Evolutionary conservation across 345 rosid species (phyloP).

Genomic region (Trapa bicornis): DNA sequence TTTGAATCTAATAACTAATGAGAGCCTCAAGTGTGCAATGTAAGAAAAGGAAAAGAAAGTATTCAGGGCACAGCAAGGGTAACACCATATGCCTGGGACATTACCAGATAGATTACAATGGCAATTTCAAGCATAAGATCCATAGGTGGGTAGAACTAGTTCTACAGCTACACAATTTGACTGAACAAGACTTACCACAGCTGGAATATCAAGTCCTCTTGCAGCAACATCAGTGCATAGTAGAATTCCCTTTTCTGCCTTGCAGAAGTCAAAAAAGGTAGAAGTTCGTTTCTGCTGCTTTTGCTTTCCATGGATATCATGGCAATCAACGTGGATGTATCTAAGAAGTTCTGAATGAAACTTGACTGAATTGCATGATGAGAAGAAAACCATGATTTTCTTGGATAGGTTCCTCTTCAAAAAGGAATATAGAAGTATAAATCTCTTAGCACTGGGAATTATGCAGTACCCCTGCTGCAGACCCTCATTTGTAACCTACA

Average conservation of each 20-base stretch:
- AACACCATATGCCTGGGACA: not conserved
- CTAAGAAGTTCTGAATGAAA: slow-evolving; percentile 80
- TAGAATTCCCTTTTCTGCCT: slow-evolving; percentile 80
- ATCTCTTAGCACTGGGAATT: slow-evolving; percentile 68
- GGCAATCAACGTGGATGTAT: slow-evolving; percentile 63
- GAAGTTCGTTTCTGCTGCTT: slow-evolving; percentile 86
- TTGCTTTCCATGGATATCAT: slow-evolving; percentile 86
- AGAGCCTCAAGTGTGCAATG: not conserved
- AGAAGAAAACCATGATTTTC: slow-evolving; percentile 97
- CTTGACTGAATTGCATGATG: slow-evolving; percentile 89
- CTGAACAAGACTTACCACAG: slow-evolving; percentile 43
- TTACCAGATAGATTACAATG: not conserved
- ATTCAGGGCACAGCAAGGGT: too few relatives aligned
- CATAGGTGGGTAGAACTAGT: not conserved
- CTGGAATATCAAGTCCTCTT: slow-evolving; percentile 95
- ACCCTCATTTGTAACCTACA: slow-evolving; percentile 93
- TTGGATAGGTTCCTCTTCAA: slow-evolving; percentile 77
- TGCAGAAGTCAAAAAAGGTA: slow-evolving; percentile 90
- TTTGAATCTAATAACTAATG: not conserved
- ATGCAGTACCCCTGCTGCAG: slow-evolving; percentile 94
- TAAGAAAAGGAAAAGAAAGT: not conserved
- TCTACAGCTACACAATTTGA: not conserved
- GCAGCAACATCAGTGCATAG: slow-evolving; percentile 97
- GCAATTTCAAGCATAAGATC: not conserved
- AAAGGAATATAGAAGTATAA: slow-evolving; percentile 76